Evolutionary conservation across 176 grass and related monocot species (phyloP).

Genomic region (Ampelocalamus luodianensis): DNA sequence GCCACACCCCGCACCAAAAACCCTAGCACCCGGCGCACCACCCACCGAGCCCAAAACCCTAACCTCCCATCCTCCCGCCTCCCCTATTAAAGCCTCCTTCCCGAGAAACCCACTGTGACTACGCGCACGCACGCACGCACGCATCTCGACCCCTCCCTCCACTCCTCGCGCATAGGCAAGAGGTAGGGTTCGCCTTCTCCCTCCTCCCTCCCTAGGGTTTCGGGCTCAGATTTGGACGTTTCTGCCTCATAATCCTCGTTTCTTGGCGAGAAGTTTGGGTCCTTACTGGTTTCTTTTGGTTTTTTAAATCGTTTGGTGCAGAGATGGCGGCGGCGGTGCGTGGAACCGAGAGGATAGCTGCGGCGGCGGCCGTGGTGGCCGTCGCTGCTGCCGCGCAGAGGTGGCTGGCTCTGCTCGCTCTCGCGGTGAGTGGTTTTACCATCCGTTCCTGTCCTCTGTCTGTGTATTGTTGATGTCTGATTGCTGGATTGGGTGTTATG

Average conservation of each 20-base stretch:
- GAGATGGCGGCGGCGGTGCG: slow-evolving; percentile 29
- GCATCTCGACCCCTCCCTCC: slow-evolving; percentile 22
- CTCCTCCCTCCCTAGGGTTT: background rate
- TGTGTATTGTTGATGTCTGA: background rate
- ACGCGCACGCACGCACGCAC: background rate
- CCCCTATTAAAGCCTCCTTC: slow-evolving; percentile 48
- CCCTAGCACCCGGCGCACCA: slow-evolving; percentile 35
- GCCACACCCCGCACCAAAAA: slow-evolving; percentile 29
- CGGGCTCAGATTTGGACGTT: slow-evolving; percentile 6
- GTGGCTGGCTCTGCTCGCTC: slow-evolving; percentile 40
- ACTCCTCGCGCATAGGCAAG: background rate
- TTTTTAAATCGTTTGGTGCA: background rate
- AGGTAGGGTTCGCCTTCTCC: background rate
- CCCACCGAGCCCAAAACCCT: slow-evolving; percentile 51
- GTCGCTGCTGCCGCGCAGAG: slow-evolving; percentile 20
- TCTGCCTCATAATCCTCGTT: background rate
- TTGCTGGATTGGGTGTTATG: background rate
- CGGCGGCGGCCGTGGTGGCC: background rate
- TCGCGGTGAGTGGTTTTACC: slow-evolving; percentile 37
- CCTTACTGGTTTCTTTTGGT: background rate
- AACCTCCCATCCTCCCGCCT: background rate
- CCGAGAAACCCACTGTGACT: background rate
- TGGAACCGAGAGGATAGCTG: background rate
- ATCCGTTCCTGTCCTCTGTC: background rate
- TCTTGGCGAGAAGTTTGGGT: background rate